Base-by-base conservation (phyloP, 208 protist species). In the Tritrichomonas foetus region DNA sequence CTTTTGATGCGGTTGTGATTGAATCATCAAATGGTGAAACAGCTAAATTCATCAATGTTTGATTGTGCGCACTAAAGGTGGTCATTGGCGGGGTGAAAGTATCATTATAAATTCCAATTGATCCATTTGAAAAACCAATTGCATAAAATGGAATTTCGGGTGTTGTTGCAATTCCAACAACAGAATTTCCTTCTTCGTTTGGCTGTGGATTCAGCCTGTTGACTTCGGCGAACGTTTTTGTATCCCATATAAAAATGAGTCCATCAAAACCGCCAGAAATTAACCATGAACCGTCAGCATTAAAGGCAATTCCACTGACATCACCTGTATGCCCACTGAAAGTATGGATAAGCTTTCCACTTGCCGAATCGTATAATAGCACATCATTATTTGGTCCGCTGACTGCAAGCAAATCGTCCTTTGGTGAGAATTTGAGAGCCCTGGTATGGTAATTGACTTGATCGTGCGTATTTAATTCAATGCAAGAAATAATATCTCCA, bases 1-100 rank as follows among this genome's bases (percentile, higher is more conserved):
- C 78, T 39, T 89, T 25, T 53, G 78, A 53, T 33, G 57, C 78
- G 0, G 78, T 89, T 3, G 78, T 47, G 11, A 89, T 89, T 39
- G 78, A 57, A 5, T 89, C 78, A 57, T 89, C 78, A 33, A 89
- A 89, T 27, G 41, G 78, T 33, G 78, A 89, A 39, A 89, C 78
- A 39, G 78, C 41, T 3, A 89, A 57, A 36, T 47, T 27, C 20
- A 89, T 33, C 47, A 89, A 41, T 33, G 9, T 36, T 20, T 20
- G 3, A 5, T 69, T 16, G 27, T 69, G 8, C 8, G 47, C 78
- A 2, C 14, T 11, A 49, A 89, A 89, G 0, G 0, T 16, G 8
- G 11, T 69, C 64, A 69, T 89, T 39, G 78, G 41, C 0, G 33
- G 44, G 11, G 33, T 33, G 47, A 89, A 89, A 33, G 25, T 22